Evolutionary conservation across 73 alveolate genomes (phyloP).

Genomic region (Paramecium primaurelia): DNA sequence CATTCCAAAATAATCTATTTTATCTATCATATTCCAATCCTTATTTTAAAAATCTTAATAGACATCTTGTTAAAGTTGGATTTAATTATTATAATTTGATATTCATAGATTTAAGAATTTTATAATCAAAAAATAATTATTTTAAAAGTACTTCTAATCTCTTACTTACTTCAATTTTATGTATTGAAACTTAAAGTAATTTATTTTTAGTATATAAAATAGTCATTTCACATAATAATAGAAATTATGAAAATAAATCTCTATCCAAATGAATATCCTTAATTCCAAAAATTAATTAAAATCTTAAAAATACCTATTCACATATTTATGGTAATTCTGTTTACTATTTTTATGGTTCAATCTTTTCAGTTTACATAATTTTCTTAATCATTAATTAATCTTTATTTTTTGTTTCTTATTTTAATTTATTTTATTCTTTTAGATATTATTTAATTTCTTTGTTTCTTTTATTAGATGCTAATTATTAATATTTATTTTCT

Average conservation of each 20-base stretch:
- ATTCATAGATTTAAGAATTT: constrained; percentile 4
- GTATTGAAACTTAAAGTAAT: neutral
- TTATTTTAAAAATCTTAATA: neutral
- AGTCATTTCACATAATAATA: constrained; percentile 3
- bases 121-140: neutral
- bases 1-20: constrained; percentile 10
- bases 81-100: neutral
- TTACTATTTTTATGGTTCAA: neutral
- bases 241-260: neutral
- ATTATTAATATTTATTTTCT: neutral
- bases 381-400: neutral
- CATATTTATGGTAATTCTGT: neutral
- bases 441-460: constrained; percentile 16
- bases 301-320: neutral
- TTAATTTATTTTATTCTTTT: neutral
- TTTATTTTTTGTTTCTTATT: neutral
- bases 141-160: neutral
- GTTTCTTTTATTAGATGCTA: neutral
- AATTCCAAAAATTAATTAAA: neutral
- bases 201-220: neutral
- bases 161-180: neutral
- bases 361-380: neutral
- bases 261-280: neutral
- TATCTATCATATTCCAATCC: constrained; percentile 12
- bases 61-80: neutral